Evolutionary conservation across 139 green algal genomes (phyloP), one percentile per base, ranked within the genome.

Genomic region (Closterium sp.): DNA sequence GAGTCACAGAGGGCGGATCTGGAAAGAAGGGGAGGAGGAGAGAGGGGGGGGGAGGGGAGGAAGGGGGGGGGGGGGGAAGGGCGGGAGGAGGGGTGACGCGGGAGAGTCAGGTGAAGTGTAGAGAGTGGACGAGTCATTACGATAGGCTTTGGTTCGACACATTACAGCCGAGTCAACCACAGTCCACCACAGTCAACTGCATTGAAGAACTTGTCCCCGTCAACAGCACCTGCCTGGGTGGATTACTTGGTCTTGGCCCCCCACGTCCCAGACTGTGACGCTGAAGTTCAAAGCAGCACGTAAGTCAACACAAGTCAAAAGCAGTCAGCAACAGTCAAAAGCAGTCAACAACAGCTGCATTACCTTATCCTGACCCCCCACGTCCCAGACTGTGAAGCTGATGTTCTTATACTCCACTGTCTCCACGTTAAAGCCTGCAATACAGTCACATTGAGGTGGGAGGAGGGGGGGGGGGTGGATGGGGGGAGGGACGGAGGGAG

Each of bases 391-490:
- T 9, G 97, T 99, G 95, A 99, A 98, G 89, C 93, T 96, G 89
- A 99, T 97, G 96, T 99, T 99, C 95, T 99, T 99, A 96, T 99
- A 99, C 94, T 99, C 96, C 23, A 95, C 93, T n/a, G n/a, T n/a
- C n/a, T n/a, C n/a, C n/a, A n/a, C n/a, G n/a, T n/a, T n/a, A n/a
- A n/a, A n/a, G n/a, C n/a, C n/a, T 84, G 98, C 95, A 98, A 97
- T 38, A 99, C 97, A 93, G 98, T 98, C 95, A 97, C 97, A 33
- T n/a, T n/a, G n/a, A n/a, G n/a, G n/a, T n/a, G n/a, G n/a, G n/a
- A n/a, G n/a, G n/a, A n/a, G n/a, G n/a, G n/a, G n/a, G n/a, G n/a
- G 36, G 4, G 6, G 36, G 36, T 6, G 36, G 6, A 55, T 12
- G 6, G 36, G 6, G 36, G 6, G 36, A 6, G 36, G 6, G 36